phyloP scores from a whole-genome alignment of 2,329 filamentous ascomycete genomes.

The Epicoccum sorghinum region DNA sequence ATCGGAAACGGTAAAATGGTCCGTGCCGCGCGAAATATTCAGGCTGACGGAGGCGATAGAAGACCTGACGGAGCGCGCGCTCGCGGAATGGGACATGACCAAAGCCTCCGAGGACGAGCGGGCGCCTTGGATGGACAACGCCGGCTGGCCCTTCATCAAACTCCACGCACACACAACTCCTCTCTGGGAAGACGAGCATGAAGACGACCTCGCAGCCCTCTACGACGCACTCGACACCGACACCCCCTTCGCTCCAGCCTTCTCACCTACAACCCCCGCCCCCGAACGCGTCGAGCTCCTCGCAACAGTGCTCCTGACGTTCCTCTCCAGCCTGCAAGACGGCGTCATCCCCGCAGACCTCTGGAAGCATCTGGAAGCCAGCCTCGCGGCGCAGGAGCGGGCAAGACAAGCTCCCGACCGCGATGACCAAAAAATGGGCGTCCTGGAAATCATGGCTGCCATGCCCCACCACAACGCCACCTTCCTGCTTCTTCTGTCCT shows the following conservation, averaged over 20 bases:
- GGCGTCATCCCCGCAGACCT: constrained; percentile 74
- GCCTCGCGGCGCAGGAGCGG: constrained; percentile 46
- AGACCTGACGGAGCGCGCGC: constrained; percentile 61
- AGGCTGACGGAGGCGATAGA: constrained; percentile 83
- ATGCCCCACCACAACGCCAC: constrained; percentile 81
- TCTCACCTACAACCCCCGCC: constrained; percentile 64
- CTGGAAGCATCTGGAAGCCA: constrained; percentile 60
- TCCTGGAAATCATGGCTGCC: constrained; percentile 75
- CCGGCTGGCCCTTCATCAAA: constrained; percentile 66
- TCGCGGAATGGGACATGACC: constrained; percentile 69
- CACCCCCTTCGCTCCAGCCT: constrained; percentile 62
- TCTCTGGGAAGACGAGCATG: constrained; percentile 53
- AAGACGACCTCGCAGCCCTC: constrained; percentile 52
- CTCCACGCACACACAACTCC: constrained; percentile 25
- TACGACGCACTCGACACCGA: constrained; percentile 77
- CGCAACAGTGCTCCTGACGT: constrained; percentile 72
- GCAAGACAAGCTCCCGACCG: constrained; percentile 47
- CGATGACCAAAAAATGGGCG: constrained; percentile 64
- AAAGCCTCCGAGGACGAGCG: constrained; percentile 41
- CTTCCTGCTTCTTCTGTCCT: constrained; percentile 85
- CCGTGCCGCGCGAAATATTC: constrained; percentile 87
- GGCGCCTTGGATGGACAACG: constrained; percentile 61
- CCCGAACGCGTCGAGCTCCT: constrained; percentile 76
- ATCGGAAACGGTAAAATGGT: constrained; percentile 69
- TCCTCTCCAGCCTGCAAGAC: constrained; percentile 76